Conservation (phyloP, 345 rosid genomes). For the Abelmoschus esculentus region DNA sequence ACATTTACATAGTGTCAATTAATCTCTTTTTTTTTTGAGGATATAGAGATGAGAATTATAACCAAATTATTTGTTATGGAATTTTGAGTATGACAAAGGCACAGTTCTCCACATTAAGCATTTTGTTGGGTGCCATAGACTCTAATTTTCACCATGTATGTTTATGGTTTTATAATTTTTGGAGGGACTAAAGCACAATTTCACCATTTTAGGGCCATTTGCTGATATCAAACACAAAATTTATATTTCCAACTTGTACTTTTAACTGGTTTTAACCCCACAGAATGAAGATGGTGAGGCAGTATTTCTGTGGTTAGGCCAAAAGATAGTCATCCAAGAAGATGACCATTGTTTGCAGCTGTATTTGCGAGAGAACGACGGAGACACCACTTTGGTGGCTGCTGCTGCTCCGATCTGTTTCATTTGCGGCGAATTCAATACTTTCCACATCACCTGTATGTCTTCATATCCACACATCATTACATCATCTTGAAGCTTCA, state of each 20-base stretch:
- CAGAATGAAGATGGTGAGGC: neutral
- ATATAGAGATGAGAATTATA: neutral
- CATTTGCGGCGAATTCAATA: neutral
- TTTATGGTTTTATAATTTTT: no score
- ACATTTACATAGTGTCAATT: neutral
- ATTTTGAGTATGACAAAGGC: neutral
- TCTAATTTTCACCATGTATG: no score
- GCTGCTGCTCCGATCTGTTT: neutral
- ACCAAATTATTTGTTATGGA: neutral
- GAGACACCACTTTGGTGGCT: neutral
- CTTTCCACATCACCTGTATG: constrained; percentile 16
- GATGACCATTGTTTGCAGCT: neutral
- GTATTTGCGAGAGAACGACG: neutral
- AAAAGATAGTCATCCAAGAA: neutral
- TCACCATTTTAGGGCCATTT: no score
- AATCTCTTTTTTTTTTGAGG: neutral
- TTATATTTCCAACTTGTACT: neutral
- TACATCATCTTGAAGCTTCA: constrained; percentile 14
- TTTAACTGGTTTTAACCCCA: neutral
- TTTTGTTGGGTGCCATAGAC: neutral
- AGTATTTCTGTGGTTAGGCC: neutral
- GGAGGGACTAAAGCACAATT: no score
- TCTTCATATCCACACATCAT: constrained; percentile 15
- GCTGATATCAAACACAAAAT: neutral
- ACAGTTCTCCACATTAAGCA: neutral